These are phyloP conservation scores for Solanum okadae DNA, from an alignment of 257 asterid genomes.

Conservation along the genomic window DNA sequence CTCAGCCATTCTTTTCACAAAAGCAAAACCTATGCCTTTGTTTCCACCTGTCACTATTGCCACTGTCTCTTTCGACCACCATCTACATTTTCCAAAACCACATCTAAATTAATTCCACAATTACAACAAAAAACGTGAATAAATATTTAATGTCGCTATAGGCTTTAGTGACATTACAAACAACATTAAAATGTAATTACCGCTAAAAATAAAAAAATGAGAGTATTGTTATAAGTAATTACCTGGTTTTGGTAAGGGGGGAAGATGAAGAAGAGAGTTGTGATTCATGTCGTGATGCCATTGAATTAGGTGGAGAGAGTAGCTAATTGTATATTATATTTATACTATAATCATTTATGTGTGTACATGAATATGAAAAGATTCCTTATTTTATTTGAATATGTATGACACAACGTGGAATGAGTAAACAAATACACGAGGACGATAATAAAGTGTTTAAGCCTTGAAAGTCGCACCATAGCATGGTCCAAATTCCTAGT, in stretches of 20 bases:
- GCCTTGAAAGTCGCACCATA: background rate
- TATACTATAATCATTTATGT: background rate
- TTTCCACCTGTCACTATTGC: conserved; percentile 78
- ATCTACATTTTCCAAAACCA: conserved; percentile 19
- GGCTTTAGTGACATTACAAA: no score
- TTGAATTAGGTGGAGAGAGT: background rate
- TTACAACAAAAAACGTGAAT: no score
- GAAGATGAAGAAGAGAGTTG: conserved; percentile 15
- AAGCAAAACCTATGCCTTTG: conserved; percentile 63
- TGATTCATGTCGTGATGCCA: conserved; percentile 15
- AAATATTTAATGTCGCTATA: no score
- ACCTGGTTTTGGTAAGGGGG: conserved; percentile 27
- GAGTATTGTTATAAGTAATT: background rate
- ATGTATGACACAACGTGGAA: background rate
- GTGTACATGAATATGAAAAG: background rate
- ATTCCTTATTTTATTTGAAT: background rate
- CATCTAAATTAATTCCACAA: background rate
- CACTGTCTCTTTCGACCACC: conserved; percentile 79
- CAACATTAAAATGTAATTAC: no score
- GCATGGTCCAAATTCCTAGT: background rate
- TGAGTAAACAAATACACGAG: background rate
- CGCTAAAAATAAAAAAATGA: no score
- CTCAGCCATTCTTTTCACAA: conserved; percentile 51
- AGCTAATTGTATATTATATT: background rate
- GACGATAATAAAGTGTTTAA: background rate